Evolutionary conservation across 2,329 filamentous ascomycete species (phyloP), one percentile per base, ranked within the genome.

Genomic region (Dendrostoma leiphaemia): DNA sequence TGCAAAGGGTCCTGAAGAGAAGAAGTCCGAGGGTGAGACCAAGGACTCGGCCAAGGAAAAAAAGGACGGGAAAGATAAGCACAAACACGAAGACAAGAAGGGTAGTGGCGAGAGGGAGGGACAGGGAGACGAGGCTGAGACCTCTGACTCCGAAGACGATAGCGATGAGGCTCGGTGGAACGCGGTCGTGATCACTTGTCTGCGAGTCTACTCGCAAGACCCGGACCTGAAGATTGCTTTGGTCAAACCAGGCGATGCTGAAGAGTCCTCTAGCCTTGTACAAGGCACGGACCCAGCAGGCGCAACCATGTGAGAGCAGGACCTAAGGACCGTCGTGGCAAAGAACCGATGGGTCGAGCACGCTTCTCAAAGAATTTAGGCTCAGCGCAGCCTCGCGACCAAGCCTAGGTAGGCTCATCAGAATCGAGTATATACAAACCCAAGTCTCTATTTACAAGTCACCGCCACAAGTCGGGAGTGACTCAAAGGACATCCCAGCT

Each of bases 111-210:
- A 64, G 65, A 50, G 65, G 61, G 29, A 53, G 31, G 51, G 51
- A n/a, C 38, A 51, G 7, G 44, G 51, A 62, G 44, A 63, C 62
- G 15, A 64, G 59, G 54, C 56, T 12, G 47, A 54, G 8, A 46
- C 59, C n/a, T 55, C 55, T 3, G 50, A 60, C 2, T 56, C 53
- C 3, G 55, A 51, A 21, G 56, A 57, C 1, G 59, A 62, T 9
- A 57, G 60, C 1, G 59, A 62, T 17, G 53, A 60, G 4, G 56
- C 52, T 9, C 68, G 68, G 6, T 74, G 72, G 72, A 74, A 74
- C 37, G 69, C 72, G n/a, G 70, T 74, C 23, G 73, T 70, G 48
- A 71, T 74, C 9, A 60, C 73, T 35, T 71, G 71, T 8, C 62
- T 74, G 12, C 61, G 70, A 7, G 71, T 74, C 9, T 74, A 74